phyloP scores from a whole-genome alignment of 2,329 filamentous ascomycete species.

The Cyphellophora attinorum region DNA sequence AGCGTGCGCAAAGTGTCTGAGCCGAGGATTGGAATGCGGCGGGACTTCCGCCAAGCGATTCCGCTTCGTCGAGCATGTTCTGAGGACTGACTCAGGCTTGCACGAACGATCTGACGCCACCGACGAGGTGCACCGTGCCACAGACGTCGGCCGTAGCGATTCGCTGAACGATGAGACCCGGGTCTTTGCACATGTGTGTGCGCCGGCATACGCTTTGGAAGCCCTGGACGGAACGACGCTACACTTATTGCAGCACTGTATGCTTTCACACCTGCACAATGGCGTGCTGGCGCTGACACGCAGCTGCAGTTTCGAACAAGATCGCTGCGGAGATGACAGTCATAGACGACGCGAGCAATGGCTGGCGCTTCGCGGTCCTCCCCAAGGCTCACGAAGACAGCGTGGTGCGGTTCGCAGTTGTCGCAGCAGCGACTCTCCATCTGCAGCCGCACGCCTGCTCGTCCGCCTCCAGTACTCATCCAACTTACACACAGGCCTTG shows the following conservation, averaged over 20 bases:
- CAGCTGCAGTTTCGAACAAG: conserved; percentile 15
- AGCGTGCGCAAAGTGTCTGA: conserved; percentile 23
- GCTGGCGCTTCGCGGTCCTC: conserved; percentile 21
- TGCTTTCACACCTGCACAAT: too few species aligned
- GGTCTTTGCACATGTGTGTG: background rate
- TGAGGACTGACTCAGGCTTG: conserved; percentile 1
- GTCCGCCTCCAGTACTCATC: background rate
- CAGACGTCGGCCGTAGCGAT: background rate
- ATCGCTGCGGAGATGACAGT: conserved; percentile 23
- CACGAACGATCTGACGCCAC: background rate
- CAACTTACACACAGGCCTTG: conserved; percentile 1
- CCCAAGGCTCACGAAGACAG: conserved; percentile 20
- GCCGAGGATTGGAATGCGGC: conserved; percentile 23
- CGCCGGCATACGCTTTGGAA: background rate
- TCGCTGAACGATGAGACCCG: background rate
- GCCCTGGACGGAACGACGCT: conserved; percentile 2
- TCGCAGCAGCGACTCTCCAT: conserved; percentile 18
- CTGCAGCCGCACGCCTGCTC: conserved; percentile 2
- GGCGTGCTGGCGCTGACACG: too few species aligned
- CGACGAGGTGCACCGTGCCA: background rate
- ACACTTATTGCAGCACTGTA: too few species aligned
- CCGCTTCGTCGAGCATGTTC: conserved; percentile 20
- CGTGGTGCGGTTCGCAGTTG: conserved; percentile 18
- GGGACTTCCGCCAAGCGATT: conserved; percentile 21
- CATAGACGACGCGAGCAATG: conserved; percentile 21